phyloP scores from a whole-genome alignment of 805 yeast genomes.

The Schizosaccharomyces cryophilus region DNA sequence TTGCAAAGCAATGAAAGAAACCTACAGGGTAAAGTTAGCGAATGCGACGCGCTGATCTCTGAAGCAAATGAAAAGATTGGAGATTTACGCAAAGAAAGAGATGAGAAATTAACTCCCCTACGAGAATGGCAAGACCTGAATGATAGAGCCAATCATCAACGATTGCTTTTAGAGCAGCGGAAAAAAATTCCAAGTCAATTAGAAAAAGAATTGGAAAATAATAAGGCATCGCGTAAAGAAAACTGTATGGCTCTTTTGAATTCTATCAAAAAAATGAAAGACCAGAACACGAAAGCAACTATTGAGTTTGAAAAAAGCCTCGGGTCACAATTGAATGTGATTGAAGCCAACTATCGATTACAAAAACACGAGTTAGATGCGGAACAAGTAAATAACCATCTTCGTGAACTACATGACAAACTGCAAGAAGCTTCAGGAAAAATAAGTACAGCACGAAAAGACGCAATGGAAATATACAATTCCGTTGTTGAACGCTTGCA shows the following conservation, averaged over 20 bases:
- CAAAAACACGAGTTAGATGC: neutral
- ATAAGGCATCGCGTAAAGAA: constrained; percentile 3
- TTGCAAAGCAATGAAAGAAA: neutral
- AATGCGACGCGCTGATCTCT: neutral
- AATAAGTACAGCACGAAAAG: neutral
- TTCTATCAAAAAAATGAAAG: neutral
- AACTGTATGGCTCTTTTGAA: constrained; percentile 2
- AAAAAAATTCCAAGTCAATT: neutral
- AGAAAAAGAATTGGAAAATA: neutral
- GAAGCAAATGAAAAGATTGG: neutral
- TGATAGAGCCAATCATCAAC: neutral
- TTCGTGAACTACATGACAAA: neutral
- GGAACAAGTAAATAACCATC: neutral
- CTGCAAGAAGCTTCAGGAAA: neutral
- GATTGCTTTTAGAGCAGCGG: neutral
- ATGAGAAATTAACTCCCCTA: neutral
- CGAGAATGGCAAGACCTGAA: neutral
- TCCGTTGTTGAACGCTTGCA: neutral
- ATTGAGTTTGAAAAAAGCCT: neutral
- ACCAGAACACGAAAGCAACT: neutral
- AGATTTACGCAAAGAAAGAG: neutral
- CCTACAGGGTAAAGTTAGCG: neutral
- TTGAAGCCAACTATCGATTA: neutral
- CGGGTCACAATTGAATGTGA: neutral
- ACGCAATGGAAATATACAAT: neutral